Evolutionary conservation across 106 monocot genomes (phyloP), one percentile per base, ranked within the genome.

Genomic region (Gastrodia elata): DNA sequence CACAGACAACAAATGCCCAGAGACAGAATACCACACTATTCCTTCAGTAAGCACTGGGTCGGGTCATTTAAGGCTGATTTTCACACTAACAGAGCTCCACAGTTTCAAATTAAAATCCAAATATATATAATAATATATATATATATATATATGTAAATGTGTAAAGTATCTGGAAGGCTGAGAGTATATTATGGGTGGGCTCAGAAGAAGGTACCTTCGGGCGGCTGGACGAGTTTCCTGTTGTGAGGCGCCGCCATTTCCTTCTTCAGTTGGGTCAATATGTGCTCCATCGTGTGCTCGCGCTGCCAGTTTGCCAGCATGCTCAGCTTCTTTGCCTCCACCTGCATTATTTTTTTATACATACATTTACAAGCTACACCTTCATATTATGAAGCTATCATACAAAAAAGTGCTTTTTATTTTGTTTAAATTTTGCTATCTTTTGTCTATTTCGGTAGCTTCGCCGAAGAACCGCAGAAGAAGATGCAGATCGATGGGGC

Each of bases 231-330:
- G 24, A 69, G 76, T 37, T 76, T 76, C n/a, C 76, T 44, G 35
- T 69, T 76, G 10, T 76, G 76, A 3, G 76, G 49, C 14, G 76
- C 48, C 4, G 76, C 69, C 76, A 76, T 76, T 55, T 76, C 76
- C 40, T 76, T 76, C 68, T 76, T 76, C 69, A 76, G 35, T 18
- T 68, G 49, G 16, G 76, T 76, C 76, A 76, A 20, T 55, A 76
- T 38, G 25, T 33, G 46, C 76, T 76, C 69, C 76, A 76, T 76
- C n/a, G 76, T 76, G 76, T 76, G 68, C 32, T 76, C 76, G 0
- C 76, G 65, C 76, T 76, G 76, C 76, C 76, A 76, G 33, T 76
- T 76, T 39, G 76, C 43, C 42, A 76, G 35, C 68, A 76, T 76
- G 52, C 38, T 38, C 7, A 76, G 69, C 49, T 76, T 76, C 68